Conservation (phyloP, 257 asterid species). For the Solanum lycopersicoides region DNA sequence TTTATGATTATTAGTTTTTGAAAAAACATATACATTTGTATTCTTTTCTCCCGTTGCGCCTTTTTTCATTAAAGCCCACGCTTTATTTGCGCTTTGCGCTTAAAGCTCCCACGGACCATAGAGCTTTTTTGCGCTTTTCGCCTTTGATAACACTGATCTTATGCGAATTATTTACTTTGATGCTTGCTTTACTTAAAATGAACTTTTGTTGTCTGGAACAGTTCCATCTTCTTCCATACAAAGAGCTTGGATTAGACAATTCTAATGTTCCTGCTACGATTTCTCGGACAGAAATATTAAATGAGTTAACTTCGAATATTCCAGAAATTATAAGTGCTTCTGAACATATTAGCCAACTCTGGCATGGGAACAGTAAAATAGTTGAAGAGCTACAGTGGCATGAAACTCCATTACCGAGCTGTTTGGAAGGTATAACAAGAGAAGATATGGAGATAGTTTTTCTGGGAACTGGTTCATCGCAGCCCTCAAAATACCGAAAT, state of each 20-base stretch:
- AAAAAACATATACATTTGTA: no score
- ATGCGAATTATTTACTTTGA: neutral
- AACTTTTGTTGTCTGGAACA: constrained; percentile 12
- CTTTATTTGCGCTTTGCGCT: no score
- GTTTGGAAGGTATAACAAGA: constrained; percentile 64
- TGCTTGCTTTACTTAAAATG: neutral
- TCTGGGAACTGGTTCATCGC: constrained; percentile 96
- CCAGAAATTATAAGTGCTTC: neutral
- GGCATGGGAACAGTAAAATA: constrained; percentile 16
- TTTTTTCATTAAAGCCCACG: no score
- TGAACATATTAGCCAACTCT: constrained; percentile 25
- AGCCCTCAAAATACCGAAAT: constrained; percentile 87
- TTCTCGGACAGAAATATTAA: constrained; percentile 33
- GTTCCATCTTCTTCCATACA: constrained; percentile 69
- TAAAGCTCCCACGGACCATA: no score
- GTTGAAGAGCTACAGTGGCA: constrained; percentile 55
- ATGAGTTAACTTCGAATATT: neutral
- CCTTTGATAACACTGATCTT: no score
- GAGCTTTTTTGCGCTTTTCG: no score
- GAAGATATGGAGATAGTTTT: constrained; percentile 82
- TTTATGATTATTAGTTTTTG: no score
- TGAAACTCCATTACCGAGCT: constrained; percentile 38
- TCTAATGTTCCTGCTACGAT: constrained; percentile 41
- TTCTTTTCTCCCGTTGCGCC: no score
- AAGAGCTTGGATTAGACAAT: constrained; percentile 72